Conservation (phyloP, 257 asterid species). For the Plantago major region DNA sequence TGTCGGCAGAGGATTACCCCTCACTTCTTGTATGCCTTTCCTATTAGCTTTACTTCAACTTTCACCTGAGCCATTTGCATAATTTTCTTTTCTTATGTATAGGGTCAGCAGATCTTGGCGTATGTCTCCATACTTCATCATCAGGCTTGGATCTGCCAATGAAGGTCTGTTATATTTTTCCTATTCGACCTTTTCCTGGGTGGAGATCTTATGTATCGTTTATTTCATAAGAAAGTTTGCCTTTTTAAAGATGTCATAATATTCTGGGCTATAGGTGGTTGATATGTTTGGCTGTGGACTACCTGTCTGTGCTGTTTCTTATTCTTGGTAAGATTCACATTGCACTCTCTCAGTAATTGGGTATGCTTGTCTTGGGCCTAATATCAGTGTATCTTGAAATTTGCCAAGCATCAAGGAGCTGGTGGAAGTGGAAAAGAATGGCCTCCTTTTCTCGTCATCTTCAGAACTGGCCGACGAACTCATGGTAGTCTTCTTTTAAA, state of each 20-base stretch:
- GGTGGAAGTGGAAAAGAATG: slow-evolving; percentile 78
- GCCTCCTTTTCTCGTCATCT: slow-evolving; percentile 87
- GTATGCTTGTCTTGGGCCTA: slow-evolving; percentile 2
- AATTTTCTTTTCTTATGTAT: slow-evolving; percentile 24
- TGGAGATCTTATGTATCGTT: background rate
- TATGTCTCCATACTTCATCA: slow-evolving; percentile 92
- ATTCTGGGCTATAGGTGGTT: slow-evolving; percentile 56
- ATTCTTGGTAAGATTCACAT: slow-evolving; percentile 69
- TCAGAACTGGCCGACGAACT: slow-evolving; percentile 89
- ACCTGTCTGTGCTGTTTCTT: slow-evolving; percentile 96
- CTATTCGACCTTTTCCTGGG: slow-evolving; percentile 8
- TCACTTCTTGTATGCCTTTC: slow-evolving; percentile 67
- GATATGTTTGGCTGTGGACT: slow-evolving; percentile 99
- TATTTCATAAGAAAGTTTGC: background rate
- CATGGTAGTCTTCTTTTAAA: slow-evolving; percentile 70
- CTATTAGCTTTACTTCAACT: background rate
- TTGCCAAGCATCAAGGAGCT: slow-evolving; percentile 77
- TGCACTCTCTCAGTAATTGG: slow-evolving; percentile 9
- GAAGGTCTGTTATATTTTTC: slow-evolving; percentile 54
- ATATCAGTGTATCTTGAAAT: slow-evolving; percentile 19
- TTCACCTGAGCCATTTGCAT: slow-evolving; percentile 2
- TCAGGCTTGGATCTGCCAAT: slow-evolving; percentile 95
- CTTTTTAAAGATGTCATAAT: slow-evolving; percentile 13
- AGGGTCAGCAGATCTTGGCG: slow-evolving; percentile 97
- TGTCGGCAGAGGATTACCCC: slow-evolving; percentile 92